phyloP scores from a whole-genome alignment of 2,329 filamentous ascomycete species.

The Arthrobotrys entomopaga region DNA sequence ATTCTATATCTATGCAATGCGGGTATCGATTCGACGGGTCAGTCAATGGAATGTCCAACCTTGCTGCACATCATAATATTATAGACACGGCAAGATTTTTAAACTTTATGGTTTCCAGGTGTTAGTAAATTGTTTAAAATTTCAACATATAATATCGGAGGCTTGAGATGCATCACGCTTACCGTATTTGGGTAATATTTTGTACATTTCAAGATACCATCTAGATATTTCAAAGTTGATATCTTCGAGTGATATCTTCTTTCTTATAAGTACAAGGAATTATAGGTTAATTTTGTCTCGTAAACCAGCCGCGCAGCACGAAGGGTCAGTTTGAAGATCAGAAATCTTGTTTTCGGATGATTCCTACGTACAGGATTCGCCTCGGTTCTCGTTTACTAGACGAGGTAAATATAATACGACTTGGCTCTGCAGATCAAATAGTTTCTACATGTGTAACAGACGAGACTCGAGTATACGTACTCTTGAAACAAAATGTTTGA shows the following conservation, averaged over 20 bases:
- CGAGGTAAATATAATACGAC: too few relatives aligned
- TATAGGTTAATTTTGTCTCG: too few relatives aligned
- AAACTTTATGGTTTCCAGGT: not conserved
- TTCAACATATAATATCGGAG: not conserved
- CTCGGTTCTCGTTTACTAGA: too few relatives aligned
- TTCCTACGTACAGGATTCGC: too few relatives aligned
- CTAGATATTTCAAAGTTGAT: not conserved
- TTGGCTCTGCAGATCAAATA: not conserved
- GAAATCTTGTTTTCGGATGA: too few relatives aligned
- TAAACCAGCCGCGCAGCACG: too few relatives aligned
- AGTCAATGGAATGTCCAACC: too few relatives aligned
- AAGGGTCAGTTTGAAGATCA: too few relatives aligned
- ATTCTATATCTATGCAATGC: too few relatives aligned
- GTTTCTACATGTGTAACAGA: conserved; percentile 5
- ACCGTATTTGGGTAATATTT: not conserved
- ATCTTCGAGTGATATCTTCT: too few relatives aligned
- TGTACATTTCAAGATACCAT: not conserved
- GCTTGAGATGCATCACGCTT: not conserved
- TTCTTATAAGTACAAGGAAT: too few relatives aligned
- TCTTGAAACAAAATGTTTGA: not conserved
- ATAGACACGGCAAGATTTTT: conserved; percentile 3
- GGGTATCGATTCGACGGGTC: too few relatives aligned
- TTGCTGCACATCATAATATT: not conserved
- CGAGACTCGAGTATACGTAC: not conserved
- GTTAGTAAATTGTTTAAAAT: not conserved